Evolutionary conservation across 331 rosid genomes (phyloP).

Genomic region (Prunus yedoensis): DNA sequence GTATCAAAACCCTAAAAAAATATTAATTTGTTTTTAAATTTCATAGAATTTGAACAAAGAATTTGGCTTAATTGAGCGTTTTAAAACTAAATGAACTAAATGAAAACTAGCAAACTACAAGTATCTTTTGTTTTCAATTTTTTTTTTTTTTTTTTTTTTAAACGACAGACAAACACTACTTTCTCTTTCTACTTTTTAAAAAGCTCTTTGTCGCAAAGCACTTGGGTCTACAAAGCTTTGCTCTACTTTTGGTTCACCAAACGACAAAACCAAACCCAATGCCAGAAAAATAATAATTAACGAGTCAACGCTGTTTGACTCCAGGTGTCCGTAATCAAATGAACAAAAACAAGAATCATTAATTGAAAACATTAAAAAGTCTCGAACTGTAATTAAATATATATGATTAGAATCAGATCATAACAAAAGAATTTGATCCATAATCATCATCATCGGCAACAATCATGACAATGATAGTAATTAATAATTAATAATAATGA

Average conservation of each 20-base stretch:
- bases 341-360: background rate
- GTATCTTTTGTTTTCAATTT: too few species aligned
- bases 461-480: background rate
- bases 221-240: background rate
- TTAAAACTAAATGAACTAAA: too few species aligned
- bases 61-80: too few species aligned
- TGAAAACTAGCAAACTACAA: too few species aligned
- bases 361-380: background rate
- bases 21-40: too few species aligned
- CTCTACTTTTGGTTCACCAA: background rate
- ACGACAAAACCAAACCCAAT: background rate
- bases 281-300: background rate
- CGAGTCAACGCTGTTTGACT: too few species aligned
- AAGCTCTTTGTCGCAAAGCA: background rate
- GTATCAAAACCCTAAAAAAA: too few species aligned
- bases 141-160: too few species aligned
- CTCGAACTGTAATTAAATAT: background rate
- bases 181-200: background rate
- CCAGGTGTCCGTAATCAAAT: background rate
- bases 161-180: too few species aligned
- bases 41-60: too few species aligned
- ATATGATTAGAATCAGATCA: background rate
- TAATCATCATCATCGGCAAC: background rate
- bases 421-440: background rate
- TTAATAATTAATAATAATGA: background rate